These are phyloP conservation scores for Wallacemonas sp. DNA, from an alignment of 208 protist species.

Conservation along the genomic window DNA sequence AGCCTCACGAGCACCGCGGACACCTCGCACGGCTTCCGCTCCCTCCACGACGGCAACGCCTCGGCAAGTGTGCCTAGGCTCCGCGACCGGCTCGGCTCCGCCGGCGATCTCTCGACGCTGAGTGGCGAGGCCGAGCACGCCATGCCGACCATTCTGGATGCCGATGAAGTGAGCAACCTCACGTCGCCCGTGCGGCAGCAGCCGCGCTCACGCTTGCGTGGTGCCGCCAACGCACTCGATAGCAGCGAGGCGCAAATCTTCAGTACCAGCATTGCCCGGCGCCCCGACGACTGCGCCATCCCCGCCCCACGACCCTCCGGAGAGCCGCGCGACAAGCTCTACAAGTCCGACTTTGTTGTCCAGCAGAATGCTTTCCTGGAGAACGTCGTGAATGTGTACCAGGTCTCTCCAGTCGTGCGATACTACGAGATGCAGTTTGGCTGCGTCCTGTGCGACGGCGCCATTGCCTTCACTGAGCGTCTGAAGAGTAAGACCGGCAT, in stretches of 20 bases:
- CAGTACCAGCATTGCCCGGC: conserved; percentile 10
- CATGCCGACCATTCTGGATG: conserved; percentile 8
- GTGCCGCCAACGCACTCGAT: not conserved
- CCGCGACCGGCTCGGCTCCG: not conserved
- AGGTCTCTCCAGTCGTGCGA: conserved; percentile 58
- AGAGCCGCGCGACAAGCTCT: not conserved
- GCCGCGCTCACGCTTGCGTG: not conserved
- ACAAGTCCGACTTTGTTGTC: conserved; percentile 29
- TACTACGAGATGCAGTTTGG: conserved; percentile 83
- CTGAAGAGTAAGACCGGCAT: conserved; percentile 51
- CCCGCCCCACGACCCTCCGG: not conserved
- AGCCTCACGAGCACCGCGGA: not conserved
- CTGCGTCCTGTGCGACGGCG: conserved; percentile 51
- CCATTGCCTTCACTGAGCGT: conserved; percentile 49
- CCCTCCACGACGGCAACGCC: not conserved
- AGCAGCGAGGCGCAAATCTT: conserved; percentile 8
- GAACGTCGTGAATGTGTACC: conserved; percentile 61
- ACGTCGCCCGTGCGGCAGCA: not conserved
- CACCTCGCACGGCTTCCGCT: not conserved
- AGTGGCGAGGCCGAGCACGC: not conserved
- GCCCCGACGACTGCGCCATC: not conserved
- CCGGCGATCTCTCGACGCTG: not conserved
- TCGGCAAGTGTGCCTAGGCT: not conserved
- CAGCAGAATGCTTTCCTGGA: conserved; percentile 35
- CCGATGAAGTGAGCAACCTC: not conserved